Evolutionary conservation across 2,329 filamentous ascomycete species (phyloP), one percentile per base, ranked within the genome.

Genomic region (Colletotrichum destructivum): DNA sequence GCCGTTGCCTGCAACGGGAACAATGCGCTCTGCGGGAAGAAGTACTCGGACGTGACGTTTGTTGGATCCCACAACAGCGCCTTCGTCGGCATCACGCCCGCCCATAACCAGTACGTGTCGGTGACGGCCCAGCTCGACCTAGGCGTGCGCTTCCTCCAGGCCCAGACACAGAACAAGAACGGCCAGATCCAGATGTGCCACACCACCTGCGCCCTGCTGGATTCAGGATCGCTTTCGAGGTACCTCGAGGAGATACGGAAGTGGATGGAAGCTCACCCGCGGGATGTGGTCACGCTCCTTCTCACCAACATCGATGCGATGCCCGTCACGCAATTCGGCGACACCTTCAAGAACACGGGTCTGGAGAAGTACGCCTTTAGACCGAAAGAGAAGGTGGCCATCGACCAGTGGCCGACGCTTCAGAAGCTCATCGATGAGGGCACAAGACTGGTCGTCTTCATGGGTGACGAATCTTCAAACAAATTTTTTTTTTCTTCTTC

Each of bases 361-460:
- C 83, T 94, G 66, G 86, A 85, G 52, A 75, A 85, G 23, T 88
- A 90, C 74, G 88, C 87, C 12, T 94, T 89, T 73, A 82, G 82
- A 1, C 88, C 90, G 0, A 80, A 83, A 11, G 75, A 69, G 6
- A 77, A 78, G 38, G 75, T 87, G 52, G 76, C 78, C n/a, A 76
- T 86, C 44, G 77, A 87, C 62, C 87, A 87, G 75, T 86, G 94
- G 93, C 93, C 93, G 80, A 95, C 93, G 0, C 84, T 95, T 16
- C 86, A 90, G 75, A 79, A 87, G 21, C 81, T 96, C 70, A 93
- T 95, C 75, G 82, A 87, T 31, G 83, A 85, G 47, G 86, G 87
- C 57, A 92, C 87, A 11, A 87, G 93, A 18, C 84, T 96, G 1
- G 81, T 95, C 57, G 89, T 92, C 31, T 95, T 95, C 74, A 89